Evolutionary conservation across 108 stramenopile genomes (phyloP), one percentile per base, ranked within the genome.

Genomic region (Nitzschia palea): DNA sequence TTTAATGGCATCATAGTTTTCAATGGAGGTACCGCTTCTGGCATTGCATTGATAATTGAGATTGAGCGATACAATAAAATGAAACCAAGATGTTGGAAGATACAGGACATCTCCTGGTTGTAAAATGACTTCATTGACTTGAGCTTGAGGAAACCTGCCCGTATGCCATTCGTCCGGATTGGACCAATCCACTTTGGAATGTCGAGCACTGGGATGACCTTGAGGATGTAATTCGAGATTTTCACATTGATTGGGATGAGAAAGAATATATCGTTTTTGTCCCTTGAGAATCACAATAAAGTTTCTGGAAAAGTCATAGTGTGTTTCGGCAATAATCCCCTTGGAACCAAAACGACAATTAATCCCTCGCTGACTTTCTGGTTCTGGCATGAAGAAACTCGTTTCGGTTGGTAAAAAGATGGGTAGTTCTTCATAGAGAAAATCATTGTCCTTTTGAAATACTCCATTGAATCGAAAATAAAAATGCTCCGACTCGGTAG

Each of bases 1-100:
- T 0, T 10, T 31, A 3, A 80, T 52, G 25, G 36, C 45, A 9
- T 58, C 10, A 15, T 68, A 29, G 61, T 73, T 65, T 31, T 76
- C 74, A 10, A 32, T 26, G 18, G 79, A 76, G 4, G 47, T 82
- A 12, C 95, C 95, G 55, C 90, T 91, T 60, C 95, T 81, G n/a
- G 96, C 90, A 71, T 99, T 99, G 82, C 97, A 98, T 68, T 99
- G 98, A 54, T 86, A 90, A 72, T 97, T 99, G 66, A 91, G 68
- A 62, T 87, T 88, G 45, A 99, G 79, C 64, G 85, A 90, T 23
- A 97, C 87, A 71, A 97, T 97, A 62, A 86, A 96, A 78, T 98
- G 98, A 67, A 99, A 95, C 96, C 96, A 99, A 64, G 78, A 79
- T 17, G 97, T 95, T 4, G 98, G 98, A 23, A 99, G 71, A 68